Percentiles rank a stretch among this genome's conserved stretches.
Evolutionary conservation across 768 basidiomycete genomes (phyloP).

Genomic region (Cystobasidium onofrii): DNA sequence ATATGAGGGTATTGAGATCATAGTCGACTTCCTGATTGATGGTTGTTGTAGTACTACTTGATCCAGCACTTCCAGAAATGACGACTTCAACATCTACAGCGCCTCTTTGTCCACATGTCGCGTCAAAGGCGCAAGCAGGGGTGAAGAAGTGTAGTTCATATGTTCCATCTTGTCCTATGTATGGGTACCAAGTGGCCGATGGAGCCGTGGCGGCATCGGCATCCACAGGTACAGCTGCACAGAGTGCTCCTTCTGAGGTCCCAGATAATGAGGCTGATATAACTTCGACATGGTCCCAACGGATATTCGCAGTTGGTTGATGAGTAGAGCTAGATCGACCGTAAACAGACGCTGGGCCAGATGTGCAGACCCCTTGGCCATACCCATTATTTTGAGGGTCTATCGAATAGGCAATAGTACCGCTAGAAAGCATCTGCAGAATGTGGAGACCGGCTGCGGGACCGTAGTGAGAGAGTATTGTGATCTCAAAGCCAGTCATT

Average conservation of each 20-base stretch:
- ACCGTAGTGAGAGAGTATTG: slow-evolving; percentile 67
- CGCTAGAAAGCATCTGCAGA: slow-evolving; percentile 83
- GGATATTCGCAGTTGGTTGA: slow-evolving; percentile 47
- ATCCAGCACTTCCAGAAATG: slow-evolving; percentile 60
- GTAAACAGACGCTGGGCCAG: slow-evolving; percentile 48
- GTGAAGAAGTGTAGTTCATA: slow-evolving; percentile 77
- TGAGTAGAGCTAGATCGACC: slow-evolving; percentile 57
- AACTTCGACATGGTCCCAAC: slow-evolving; percentile 55
- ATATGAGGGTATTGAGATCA: slow-evolving; percentile 61
- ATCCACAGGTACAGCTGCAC: slow-evolving; percentile 60
- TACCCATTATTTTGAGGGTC: slow-evolving; percentile 32
- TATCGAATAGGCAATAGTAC: slow-evolving; percentile 45
- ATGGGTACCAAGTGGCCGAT: slow-evolving; percentile 79
- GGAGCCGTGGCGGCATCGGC: slow-evolving; percentile 60
- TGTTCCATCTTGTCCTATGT: slow-evolving; percentile 76
- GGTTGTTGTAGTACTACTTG: slow-evolving; percentile 59
- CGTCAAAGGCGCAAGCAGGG: slow-evolving; percentile 73
- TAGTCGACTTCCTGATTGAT: slow-evolving; percentile 63
- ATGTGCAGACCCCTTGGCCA: slow-evolving; percentile 47
- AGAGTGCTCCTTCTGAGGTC: slow-evolving; percentile 66
- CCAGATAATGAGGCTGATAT: slow-evolving; percentile 52
- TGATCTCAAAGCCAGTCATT: slow-evolving; percentile 86
- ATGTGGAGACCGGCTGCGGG: slow-evolving; percentile 73
- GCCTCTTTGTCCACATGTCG: slow-evolving; percentile 72
- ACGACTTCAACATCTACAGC: slow-evolving; percentile 66